phyloP scores from a whole-genome alignment of 163 green algal genomes.

The Chloromonas sp. region DNA sequence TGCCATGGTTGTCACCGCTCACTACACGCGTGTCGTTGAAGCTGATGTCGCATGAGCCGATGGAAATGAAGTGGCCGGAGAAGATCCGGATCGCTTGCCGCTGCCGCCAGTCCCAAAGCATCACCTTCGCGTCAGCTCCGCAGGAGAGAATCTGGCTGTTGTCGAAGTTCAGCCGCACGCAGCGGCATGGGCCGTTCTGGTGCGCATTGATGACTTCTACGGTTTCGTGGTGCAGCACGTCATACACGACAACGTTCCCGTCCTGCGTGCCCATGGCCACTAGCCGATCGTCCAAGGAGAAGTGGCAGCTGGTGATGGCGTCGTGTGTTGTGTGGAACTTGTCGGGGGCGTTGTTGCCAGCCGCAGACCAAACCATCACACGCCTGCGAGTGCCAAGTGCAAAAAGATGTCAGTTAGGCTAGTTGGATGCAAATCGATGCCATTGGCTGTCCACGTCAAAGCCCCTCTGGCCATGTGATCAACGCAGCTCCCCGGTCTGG shows the following conservation, averaged over 20 bases:
- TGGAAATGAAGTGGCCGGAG: conserved; percentile 42
- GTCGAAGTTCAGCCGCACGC: conserved; percentile 28
- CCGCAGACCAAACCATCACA: conserved; percentile 34
- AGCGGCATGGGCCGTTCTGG: conserved; percentile 42
- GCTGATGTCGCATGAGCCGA: conserved; percentile 35
- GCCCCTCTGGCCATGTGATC: too few relatives aligned
- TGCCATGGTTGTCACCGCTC: conserved; percentile 38
- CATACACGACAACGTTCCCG: conserved; percentile 40
- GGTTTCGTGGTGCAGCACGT: conserved; percentile 40
- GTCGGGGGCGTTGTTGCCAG: conserved; percentile 29
- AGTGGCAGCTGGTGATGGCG: conserved; percentile 41
- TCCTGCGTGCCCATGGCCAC: conserved; percentile 39
- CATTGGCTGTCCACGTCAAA: too few relatives aligned
- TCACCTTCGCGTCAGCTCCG: conserved; percentile 35
- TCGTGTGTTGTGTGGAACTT: conserved; percentile 51
- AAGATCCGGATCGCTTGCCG: conserved; percentile 30
- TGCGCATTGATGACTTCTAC: conserved; percentile 36
- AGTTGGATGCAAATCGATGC: neutral
- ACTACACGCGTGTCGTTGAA: conserved; percentile 30
- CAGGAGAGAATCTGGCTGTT: conserved; percentile 43
- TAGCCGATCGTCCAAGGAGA: conserved; percentile 33
- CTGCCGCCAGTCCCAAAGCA: conserved; percentile 44
- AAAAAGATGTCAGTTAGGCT: neutral
- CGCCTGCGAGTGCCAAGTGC: conserved; percentile 7
- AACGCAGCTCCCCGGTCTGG: too few relatives aligned